Evolutionary conservation across 495 filamentous ascomycete species (phyloP).

Genomic region (Podospora pseudoanserina): DNA sequence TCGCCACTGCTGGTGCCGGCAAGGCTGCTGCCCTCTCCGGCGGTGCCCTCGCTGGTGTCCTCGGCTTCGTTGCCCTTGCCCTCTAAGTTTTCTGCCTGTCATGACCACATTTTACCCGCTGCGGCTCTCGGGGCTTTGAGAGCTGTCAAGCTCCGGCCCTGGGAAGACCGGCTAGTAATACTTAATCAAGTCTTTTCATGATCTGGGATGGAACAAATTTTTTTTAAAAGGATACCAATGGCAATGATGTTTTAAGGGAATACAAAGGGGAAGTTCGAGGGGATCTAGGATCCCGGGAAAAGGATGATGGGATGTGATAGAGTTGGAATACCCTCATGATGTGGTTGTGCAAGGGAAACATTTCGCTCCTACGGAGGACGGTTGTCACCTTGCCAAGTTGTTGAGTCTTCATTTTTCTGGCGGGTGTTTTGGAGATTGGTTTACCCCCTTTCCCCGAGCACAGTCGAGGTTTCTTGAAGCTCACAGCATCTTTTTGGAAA

Average conservation of each 20-base stretch:
- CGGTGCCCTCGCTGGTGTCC: slow-evolving; percentile 67
- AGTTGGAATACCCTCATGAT: not conserved
- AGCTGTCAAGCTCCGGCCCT: not conserved
- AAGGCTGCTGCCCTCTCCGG: slow-evolving; percentile 64
- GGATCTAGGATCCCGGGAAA: not conserved
- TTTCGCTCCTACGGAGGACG: slow-evolving; percentile 1
- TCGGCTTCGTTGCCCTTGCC: slow-evolving; percentile 69
- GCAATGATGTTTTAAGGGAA: not conserved
- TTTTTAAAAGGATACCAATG: not conserved
- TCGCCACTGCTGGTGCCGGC: slow-evolving; percentile 60
- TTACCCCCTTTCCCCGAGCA: not conserved
- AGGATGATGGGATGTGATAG: slow-evolving; percentile 1
- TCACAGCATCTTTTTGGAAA: slow-evolving; percentile 7
- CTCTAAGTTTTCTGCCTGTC: slow-evolving; percentile 56
- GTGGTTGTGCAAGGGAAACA: slow-evolving; percentile 3
- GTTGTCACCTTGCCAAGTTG: slow-evolving; percentile 1
- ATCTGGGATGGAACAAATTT: not conserved
- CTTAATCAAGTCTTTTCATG: slow-evolving; percentile 10
- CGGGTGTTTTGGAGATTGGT: slow-evolving; percentile 9
- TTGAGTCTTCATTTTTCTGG: slow-evolving; percentile 10
- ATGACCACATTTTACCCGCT: slow-evolving; percentile 4
- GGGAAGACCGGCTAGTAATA: slow-evolving; percentile 1
- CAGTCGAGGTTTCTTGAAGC: slow-evolving; percentile 1
- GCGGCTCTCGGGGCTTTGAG: not conserved
- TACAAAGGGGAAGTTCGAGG: not conserved